Evolutionary conservation across 78 protist species (phyloP), one percentile per base, ranked within the genome.

Genomic region (Mastigamoeba balamuthi): DNA sequence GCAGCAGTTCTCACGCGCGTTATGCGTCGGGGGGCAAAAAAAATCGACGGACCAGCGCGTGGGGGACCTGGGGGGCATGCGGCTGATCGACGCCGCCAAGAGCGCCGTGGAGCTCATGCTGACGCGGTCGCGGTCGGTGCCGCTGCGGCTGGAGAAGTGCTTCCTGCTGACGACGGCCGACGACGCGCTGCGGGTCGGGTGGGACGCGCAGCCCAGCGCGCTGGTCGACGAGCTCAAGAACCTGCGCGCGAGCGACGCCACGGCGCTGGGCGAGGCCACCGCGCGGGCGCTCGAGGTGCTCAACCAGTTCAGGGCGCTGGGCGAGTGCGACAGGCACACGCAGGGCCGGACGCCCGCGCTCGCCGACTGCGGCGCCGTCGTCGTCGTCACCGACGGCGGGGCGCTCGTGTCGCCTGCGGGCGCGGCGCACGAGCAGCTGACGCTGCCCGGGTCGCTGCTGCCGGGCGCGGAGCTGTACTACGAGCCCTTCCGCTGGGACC

Each of bases 401-500:
- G 37, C 76, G 23, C 40, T 83, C 65, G 65, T 75, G 0, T 72
- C 38, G 35, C 28, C 0, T 2, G 37, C 65, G 5, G 48, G 74
- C 36, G 70, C 75, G 6, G 25, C 76, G 2, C 78, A 75, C 3
- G 63, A 63, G 74, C 71, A 66, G 71, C 37, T 66, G 30, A 36
- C 71, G n/a, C 28, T 77, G 5, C 82, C 82, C 33, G 42, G 42
- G 23, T 48, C 83, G 3, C 9, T 37, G 4, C n/a, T 67, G 37
- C 75, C 83, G 3, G 43, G 43, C 25, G 39, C 58, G 9, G 88
- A 83, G 36, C 41, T 75, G 27, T 66, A 76, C 5, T 40, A 4
- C 3, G 88, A 83, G 36, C 80, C 88, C 9, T 83, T 75, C 38
- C 28, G 88, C 25, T 83, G 88, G 88, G 88, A 83, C 25, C 88